phyloP scores from a whole-genome alignment of 1,284 basidiomycete genomes.

The Trichosporon ovoides region DNA sequence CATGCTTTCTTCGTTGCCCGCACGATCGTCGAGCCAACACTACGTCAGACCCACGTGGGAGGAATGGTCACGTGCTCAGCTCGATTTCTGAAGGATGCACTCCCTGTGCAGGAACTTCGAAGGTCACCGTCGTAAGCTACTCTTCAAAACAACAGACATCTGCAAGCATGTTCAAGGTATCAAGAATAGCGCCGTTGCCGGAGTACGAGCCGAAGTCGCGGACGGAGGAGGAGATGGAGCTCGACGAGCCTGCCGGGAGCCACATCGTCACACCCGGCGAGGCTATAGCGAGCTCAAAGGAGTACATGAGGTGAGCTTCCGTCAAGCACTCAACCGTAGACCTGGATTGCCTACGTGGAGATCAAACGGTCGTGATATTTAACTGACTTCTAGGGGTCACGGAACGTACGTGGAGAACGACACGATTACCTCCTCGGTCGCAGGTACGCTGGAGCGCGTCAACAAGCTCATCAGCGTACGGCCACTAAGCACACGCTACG shows the following conservation, averaged over 20 bases:
- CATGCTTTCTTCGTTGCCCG: too few relatives aligned
- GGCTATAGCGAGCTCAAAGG: constrained; percentile 44
- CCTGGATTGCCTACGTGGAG: too few relatives aligned
- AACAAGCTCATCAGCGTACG: constrained; percentile 93
- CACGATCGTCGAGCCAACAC: too few relatives aligned
- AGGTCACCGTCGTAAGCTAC: not conserved
- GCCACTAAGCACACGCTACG: constrained; percentile 81
- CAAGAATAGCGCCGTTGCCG: constrained; percentile 20
- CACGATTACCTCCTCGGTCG: constrained; percentile 79
- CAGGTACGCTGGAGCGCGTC: constrained; percentile 85
- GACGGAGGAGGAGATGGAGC: constrained; percentile 11
- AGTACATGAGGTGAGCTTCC: constrained; percentile 49
- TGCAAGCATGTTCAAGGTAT: constrained; percentile 39
- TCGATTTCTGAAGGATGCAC: constrained; percentile 3
- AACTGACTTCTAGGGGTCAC: constrained; percentile 65
- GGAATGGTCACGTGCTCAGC: not conserved
- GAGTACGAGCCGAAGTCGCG: constrained; percentile 17
- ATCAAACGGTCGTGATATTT: too few relatives aligned
- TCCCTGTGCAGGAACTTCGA: not conserved
- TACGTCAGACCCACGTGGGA: constrained; percentile 2
- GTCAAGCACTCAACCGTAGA: too few relatives aligned
- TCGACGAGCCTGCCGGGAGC: constrained; percentile 21
- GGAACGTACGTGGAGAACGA: constrained; percentile 87
- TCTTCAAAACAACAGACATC: not conserved
- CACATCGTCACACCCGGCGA: constrained; percentile 42